A percentile compares a stretch with the other conserved stretches of the same genome.
Evolutionary conservation across 208 protist genomes (phyloP).

Genomic region (Trypanosoma mega): DNA sequence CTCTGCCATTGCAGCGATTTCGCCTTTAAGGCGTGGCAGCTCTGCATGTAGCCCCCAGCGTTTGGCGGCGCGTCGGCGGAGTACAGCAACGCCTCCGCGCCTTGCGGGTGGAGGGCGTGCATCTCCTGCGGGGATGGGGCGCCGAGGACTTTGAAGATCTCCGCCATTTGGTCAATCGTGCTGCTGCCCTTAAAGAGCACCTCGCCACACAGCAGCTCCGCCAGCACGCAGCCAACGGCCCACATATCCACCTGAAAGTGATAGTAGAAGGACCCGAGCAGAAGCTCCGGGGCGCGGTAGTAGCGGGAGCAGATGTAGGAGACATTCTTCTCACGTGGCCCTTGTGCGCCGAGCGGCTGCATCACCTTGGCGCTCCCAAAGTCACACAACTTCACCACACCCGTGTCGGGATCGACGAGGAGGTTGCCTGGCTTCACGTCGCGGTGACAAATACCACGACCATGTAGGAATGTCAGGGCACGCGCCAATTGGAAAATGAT

Average conservation of each 20-base stretch:
- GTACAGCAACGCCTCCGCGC: constrained; percentile 75
- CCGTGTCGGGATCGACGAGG: constrained; percentile 64
- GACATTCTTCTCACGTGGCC: constrained; percentile 63
- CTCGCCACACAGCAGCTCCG: constrained; percentile 92
- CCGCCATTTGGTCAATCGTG: constrained; percentile 96
- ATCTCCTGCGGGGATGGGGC: constrained; percentile 92
- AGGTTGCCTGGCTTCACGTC: constrained; percentile 92
- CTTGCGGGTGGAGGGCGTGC: constrained; percentile 96
- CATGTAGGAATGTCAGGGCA: constrained; percentile 92
- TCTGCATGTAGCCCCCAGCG: constrained; percentile 39
- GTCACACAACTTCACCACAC: constrained; percentile 85
- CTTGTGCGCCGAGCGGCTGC: constrained; percentile 23
- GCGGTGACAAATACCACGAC: constrained; percentile 76
- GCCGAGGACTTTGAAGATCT: constrained; percentile 96
- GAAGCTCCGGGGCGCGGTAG: constrained; percentile 95
- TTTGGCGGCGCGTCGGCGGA: not conserved
- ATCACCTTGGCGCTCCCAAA: constrained; percentile 89
- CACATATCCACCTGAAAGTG: constrained; percentile 90
- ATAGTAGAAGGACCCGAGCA: constrained; percentile 90
- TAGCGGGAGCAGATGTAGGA: constrained; percentile 93
- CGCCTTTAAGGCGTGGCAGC: constrained; percentile 96
- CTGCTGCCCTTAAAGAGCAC: constrained; percentile 92
- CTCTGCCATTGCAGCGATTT: constrained; percentile 94
- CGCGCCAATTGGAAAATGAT: constrained; percentile 96
- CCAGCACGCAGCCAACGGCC: constrained; percentile 93